Conservation (phyloP, 441 rosid genomes). For the Erodium trifolium region DNA sequence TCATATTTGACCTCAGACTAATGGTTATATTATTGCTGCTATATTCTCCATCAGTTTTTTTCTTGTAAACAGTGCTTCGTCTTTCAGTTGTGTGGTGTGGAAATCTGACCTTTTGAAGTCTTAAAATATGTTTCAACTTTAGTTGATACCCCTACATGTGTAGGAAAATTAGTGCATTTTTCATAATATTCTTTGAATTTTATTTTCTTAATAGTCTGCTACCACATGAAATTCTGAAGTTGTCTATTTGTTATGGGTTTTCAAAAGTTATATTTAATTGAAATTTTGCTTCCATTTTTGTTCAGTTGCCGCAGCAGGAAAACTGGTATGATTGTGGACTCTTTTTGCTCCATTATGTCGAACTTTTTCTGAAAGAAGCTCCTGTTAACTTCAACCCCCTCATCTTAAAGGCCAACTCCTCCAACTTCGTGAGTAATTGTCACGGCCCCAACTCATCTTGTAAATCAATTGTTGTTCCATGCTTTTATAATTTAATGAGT, state of each 20-base stretch:
- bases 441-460: not conserved
- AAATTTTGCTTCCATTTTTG: conserved; percentile 14
- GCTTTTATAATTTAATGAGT: too few relatives aligned
- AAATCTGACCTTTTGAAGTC: not conserved
- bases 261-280: not conserved
- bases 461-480: not conserved
- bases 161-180: too few relatives aligned
- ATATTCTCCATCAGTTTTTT: not conserved
- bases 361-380: conserved; percentile 57
- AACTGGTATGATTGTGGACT: conserved; percentile 82
- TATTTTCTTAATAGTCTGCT: not conserved
- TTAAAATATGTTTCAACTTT: not conserved
- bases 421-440: conserved; percentile 44
- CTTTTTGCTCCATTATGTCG: conserved; percentile 72
- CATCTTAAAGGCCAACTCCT: conserved; percentile 27
- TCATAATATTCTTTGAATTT: not conserved
- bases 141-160: too few relatives aligned
- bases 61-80: not conserved
- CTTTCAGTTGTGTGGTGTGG: not conserved
- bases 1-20: too few relatives aligned
- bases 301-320: conserved; percentile 82
- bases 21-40: too few relatives aligned
- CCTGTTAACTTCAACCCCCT: conserved; percentile 50
- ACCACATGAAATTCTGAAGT: not conserved
- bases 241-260: not conserved